Percentiles rank a stretch among this genome's conserved stretches.
phyloP scores from a whole-genome alignment of 2,329 filamentous ascomycete genomes.

The Pseudogymnoascus verrucosus region DNA sequence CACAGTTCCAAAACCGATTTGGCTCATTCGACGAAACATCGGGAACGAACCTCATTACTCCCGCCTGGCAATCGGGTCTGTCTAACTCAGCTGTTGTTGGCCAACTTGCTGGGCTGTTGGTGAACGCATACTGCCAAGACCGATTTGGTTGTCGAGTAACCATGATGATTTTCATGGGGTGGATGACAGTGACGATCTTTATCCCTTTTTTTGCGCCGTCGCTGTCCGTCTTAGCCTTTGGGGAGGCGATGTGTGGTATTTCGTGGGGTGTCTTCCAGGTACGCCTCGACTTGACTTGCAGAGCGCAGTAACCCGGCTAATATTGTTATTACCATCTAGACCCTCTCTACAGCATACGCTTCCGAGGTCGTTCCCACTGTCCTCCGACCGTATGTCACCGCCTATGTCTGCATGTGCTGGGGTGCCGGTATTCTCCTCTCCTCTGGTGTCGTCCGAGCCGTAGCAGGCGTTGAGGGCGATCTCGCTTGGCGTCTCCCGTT shows the following conservation, averaged over 20 bases:
- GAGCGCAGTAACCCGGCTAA: background rate
- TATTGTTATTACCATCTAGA: conserved; percentile 4
- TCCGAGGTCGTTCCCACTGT: conserved; percentile 23
- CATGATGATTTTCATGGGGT: conserved; percentile 20
- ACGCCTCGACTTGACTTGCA: background rate
- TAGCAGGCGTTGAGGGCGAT: conserved; percentile 17
- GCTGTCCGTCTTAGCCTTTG: conserved; percentile 10
- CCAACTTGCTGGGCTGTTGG: conserved; percentile 24
- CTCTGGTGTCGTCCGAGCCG: conserved; percentile 22
- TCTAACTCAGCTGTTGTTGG: conserved; percentile 19
- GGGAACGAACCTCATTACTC: background rate
- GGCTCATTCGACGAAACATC: conserved; percentile 9
- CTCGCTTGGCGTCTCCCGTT: conserved; percentile 17
- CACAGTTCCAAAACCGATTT: conserved; percentile 12
- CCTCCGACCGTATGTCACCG: conserved; percentile 22
- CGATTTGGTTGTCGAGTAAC: conserved; percentile 26
- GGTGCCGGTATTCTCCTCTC: conserved; percentile 22
- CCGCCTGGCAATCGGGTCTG: conserved; percentile 10
- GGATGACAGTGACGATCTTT: conserved; percentile 13
- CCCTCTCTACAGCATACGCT: conserved; percentile 18
- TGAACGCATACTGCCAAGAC: conserved; percentile 26
- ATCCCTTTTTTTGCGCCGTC: conserved; percentile 11
- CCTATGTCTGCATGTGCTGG: conserved; percentile 26
- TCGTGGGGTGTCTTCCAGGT: conserved; percentile 19
- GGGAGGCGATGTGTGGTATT: conserved; percentile 15